These are phyloP conservation scores for Aspergillus panamensis DNA, from an alignment of 495 filamentous ascomycete species.

Conservation along the genomic window DNA sequence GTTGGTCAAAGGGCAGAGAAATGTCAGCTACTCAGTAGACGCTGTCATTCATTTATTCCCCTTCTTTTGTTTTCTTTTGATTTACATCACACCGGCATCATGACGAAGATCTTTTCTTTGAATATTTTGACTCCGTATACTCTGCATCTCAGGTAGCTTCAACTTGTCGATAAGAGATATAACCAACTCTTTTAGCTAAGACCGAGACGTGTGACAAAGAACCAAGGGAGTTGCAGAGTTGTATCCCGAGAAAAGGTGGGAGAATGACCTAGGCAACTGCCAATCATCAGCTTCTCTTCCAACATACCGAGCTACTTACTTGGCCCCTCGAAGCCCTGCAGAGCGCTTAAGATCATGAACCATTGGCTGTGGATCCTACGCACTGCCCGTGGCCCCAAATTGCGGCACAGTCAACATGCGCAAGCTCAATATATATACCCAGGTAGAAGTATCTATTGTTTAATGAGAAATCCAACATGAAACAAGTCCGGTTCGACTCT, in stretches of 20 bases:
- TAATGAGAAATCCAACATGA: too few species aligned
- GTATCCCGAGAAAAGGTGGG: not conserved
- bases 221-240: not conserved
- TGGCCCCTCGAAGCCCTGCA: not conserved
- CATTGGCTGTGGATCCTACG: not conserved
- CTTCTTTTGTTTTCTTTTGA: not conserved
- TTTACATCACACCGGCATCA: conserved; percentile 1
- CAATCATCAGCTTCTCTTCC: too few species aligned
- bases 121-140: not conserved
- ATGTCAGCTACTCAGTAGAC: not conserved
- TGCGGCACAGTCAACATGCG: conserved; percentile 27
- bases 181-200: not conserved
- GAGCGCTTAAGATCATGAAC: not conserved
- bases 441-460: too few species aligned
- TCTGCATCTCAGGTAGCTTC: not conserved
- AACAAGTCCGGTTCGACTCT: too few species aligned
- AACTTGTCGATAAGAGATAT: not conserved
- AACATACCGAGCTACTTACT: too few species aligned
- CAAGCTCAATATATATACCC: conserved; percentile 5
- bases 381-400: not conserved
- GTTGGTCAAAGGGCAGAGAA: not conserved
- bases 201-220: conserved; percentile 1
- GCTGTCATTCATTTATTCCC: not conserved
- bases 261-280: too few species aligned
- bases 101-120: not conserved